phyloP scores from a whole-genome alignment of 768 basidiomycete genomes.

The Lentinula aciculospora region DNA sequence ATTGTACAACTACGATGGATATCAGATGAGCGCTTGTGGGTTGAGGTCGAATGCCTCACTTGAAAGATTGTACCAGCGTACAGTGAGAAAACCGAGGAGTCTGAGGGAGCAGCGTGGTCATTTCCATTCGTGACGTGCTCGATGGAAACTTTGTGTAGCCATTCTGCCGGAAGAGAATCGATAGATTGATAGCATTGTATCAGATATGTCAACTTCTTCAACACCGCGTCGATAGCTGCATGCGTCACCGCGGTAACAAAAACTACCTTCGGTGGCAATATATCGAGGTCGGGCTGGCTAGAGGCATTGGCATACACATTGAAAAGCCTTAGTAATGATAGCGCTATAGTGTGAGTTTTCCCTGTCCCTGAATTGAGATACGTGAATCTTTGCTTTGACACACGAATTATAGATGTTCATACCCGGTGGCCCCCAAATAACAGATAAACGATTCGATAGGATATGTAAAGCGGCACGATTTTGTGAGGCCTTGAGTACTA shows the following conservation, averaged over 20 bases:
- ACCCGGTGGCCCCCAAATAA: slow-evolving; percentile 50
- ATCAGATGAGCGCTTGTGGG: not conserved
- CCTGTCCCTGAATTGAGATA: slow-evolving; percentile 33
- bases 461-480: slow-evolving; percentile 37
- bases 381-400: not conserved
- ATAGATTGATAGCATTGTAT: slow-evolving; percentile 31
- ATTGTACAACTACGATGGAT: slow-evolving; percentile 34
- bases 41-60: slow-evolving; percentile 18
- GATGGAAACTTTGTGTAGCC: slow-evolving; percentile 36
- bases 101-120: slow-evolving; percentile 31
- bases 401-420: slow-evolving; percentile 6
- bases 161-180: slow-evolving; percentile 28
- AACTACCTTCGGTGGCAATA: slow-evolving; percentile 23
- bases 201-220: slow-evolving; percentile 33
- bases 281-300: slow-evolving; percentile 7
- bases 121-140: slow-evolving; percentile 36
- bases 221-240: slow-evolving; percentile 45
- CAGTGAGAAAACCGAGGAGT: slow-evolving; percentile 22
- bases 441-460: slow-evolving; percentile 36
- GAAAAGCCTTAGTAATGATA: slow-evolving; percentile 40
- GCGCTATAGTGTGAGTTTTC: slow-evolving; percentile 46
- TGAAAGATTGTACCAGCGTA: slow-evolving; percentile 47
- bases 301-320: slow-evolving; percentile 31
- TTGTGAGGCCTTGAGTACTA: slow-evolving; percentile 43
- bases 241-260: slow-evolving; percentile 50